Evolutionary conservation across 345 rosid genomes (phyloP), one percentile per base, ranked within the genome.

Genomic region (Aegle marmelos): DNA sequence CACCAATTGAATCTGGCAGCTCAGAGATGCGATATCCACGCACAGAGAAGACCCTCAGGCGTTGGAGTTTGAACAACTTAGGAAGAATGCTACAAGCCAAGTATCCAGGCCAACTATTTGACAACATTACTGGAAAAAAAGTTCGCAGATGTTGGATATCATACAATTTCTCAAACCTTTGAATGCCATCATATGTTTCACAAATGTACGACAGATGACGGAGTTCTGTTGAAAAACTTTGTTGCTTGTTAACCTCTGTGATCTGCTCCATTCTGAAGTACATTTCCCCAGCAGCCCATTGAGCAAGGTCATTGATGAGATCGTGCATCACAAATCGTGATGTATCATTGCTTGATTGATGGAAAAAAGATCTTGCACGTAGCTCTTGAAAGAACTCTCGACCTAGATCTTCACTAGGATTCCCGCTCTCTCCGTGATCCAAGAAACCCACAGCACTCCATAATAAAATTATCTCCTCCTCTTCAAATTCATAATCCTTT

Each of bases 281-380:
- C 13, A 5, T 22, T 11, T 65, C 72, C 28, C 72, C 72, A 0
- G 70, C 63, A 9, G 50, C 76, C 31, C 31, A 70, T 7, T 14
- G 22, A 7, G 80, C 76, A 37, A 78, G 73, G 61, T 78, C 70
- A 2, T 56, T 59, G 16, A 70, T 50, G 24, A 78, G 74, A 19
- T 71, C 71, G 10, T 78, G 76, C 81, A 78, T 78, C 5, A 72
- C 34, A 53, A 71, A 78, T 16, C 37, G 11, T 14, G 56, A 30
- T 3, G 10, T 1, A 31, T 57, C 8, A 1, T 0, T 8, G 24
- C 58, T 68, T 69, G 74, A 56, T 69, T 7, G 39, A 11, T 71
- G 27, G 27, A 78, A 72, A 9, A 78, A 71, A 11, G 53, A 78
- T 63, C 71, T 68, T 39, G 54, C 13, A 4, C 14, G 7, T 1